These are phyloP conservation scores for Xerocomellus amylosporus DNA, from an alignment of 768 basidiomycete species.

Conservation along the genomic window DNA sequence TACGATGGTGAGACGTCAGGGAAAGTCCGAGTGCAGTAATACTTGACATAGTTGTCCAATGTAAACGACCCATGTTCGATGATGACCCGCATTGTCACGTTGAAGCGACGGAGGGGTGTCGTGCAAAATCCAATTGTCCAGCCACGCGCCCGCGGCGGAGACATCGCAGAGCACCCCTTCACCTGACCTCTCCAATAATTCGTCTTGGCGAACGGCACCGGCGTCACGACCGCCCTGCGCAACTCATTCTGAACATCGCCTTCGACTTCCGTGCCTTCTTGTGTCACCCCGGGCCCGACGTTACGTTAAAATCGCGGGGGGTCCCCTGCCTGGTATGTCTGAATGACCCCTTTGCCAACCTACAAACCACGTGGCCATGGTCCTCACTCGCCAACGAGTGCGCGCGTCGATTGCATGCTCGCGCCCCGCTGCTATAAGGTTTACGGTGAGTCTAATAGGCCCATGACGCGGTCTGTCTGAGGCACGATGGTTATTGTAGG, in stretches of 20 bases:
- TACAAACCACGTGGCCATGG: too few relatives aligned
- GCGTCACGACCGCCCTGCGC: constrained; percentile 67
- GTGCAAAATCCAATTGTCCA: background rate
- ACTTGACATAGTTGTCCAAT: background rate
- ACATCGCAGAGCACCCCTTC: background rate
- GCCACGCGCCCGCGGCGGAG: background rate
- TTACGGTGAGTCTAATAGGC: too few relatives aligned
- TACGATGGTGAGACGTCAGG: background rate
- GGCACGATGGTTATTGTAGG: too few relatives aligned
- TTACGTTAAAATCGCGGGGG: constrained; percentile 42
- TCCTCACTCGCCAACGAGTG: too few relatives aligned
- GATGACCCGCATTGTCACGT: background rate
- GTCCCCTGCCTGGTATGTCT: too few relatives aligned
- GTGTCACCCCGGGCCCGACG: constrained; percentile 61
- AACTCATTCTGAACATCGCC: constrained; percentile 84
- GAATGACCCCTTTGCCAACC: too few relatives aligned
- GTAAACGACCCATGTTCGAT: background rate
- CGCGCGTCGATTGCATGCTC: too few relatives aligned
- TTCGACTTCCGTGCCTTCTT: constrained; percentile 82
- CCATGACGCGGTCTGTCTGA: too few relatives aligned
- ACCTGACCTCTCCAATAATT: constrained; percentile 71
- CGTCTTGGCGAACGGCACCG: constrained; percentile 86
- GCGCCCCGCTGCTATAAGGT: too few relatives aligned
- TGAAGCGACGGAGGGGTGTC: background rate
- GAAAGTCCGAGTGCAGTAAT: too few relatives aligned